Percentiles rank a stretch among this genome's conserved stretches.
Evolutionary conservation across 2,329 filamentous ascomycete species (phyloP).

Genomic region (Didymella arachidicola): DNA sequence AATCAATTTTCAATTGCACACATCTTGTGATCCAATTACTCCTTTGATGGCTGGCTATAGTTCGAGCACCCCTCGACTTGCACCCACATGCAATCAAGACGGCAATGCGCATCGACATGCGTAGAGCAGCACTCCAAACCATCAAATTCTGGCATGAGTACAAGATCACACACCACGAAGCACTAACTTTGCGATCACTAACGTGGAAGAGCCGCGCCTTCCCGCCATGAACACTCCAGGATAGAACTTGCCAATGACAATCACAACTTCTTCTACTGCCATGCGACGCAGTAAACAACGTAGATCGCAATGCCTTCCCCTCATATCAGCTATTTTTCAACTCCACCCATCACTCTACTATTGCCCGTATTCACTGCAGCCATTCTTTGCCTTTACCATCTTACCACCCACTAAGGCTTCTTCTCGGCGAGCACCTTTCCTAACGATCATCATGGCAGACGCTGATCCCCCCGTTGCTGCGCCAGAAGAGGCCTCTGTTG

Average conservation of each 20-base stretch:
- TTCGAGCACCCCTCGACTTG: not conserved
- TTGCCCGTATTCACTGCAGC: not conserved
- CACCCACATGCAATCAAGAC: not conserved
- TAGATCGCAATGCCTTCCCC: not conserved
- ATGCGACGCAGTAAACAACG: slow-evolving; percentile 13
- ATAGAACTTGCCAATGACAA: not conserved
- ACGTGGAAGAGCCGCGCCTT: slow-evolving; percentile 1
- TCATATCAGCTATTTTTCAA: too few species aligned
- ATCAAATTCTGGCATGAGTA: not conserved
- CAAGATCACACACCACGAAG: not conserved
- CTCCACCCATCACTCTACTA: not conserved
- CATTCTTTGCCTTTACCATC: slow-evolving; percentile 7
- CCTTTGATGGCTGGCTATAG: not conserved
- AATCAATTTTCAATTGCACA: not conserved
- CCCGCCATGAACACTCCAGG: not conserved
- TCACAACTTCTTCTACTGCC: slow-evolving; percentile 18
- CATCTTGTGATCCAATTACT: not conserved
- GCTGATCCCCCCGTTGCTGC: slow-evolving; percentile 1
- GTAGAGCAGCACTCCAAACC: not conserved
- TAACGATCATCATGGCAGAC: slow-evolving; percentile 9
- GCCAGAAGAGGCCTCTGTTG: not conserved
- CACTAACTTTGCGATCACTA: not conserved
- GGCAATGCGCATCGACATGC: not conserved
- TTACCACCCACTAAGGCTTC: slow-evolving; percentile 5
- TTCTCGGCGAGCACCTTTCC: slow-evolving; percentile 4